Conservation (phyloP, 306 rosid species). For the Fragaria vesca region DNA sequence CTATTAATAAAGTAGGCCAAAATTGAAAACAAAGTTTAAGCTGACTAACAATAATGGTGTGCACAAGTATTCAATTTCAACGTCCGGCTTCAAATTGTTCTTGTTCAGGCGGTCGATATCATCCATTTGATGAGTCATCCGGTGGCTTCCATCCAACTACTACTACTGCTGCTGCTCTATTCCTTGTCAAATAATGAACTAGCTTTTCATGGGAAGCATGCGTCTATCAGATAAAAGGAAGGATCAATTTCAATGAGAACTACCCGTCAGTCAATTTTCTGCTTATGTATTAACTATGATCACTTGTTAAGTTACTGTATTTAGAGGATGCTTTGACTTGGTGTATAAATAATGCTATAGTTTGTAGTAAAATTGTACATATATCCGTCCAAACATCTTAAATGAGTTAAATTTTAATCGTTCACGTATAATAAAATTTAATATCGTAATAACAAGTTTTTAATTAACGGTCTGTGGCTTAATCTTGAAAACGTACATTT, state of each 20-base stretch:
- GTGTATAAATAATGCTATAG: too few relatives aligned
- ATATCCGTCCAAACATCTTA: not conserved
- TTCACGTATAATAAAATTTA: not conserved
- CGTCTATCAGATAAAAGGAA: not conserved
- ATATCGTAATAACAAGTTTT: too few relatives aligned
- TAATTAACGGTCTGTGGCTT: too few relatives aligned
- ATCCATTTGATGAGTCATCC: not conserved
- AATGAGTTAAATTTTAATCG: not conserved
- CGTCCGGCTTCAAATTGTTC: not conserved
- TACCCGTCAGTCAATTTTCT: not conserved
- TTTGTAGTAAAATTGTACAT: too few relatives aligned
- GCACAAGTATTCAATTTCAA: not conserved
- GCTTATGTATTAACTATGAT: not conserved
- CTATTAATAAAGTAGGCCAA: constrained; percentile 3
- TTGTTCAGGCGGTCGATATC: not conserved
- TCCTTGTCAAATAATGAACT: not conserved
- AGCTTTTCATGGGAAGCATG: not conserved
- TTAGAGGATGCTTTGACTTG: not conserved
- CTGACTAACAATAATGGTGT: constrained; percentile 9
- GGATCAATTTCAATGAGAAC: not conserved
- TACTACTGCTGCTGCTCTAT: not conserved
- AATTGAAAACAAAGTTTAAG: constrained; percentile 18
- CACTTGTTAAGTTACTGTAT: not conserved
- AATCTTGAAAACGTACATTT: too few relatives aligned
- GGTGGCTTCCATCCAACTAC: not conserved